phyloP scores from a whole-genome alignment of 129 eudicot genomes.

The Gnaphalium uliginosum region DNA sequence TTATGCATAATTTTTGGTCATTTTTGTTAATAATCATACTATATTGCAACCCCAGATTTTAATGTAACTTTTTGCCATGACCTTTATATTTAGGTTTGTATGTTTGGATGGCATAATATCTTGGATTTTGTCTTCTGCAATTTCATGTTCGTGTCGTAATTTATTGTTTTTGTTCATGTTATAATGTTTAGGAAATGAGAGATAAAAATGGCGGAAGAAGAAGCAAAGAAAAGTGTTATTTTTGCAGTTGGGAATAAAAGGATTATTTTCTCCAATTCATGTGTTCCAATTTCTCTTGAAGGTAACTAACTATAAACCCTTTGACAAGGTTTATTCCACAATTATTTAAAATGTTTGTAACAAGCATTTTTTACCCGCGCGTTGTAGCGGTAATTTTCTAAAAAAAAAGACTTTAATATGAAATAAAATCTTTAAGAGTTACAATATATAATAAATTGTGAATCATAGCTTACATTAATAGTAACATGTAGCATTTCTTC shows the following conservation, averaged over 20 bases:
- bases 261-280: slow-evolving; percentile 49
- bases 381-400: no score
- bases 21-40: not conserved
- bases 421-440: no score
- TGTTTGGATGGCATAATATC: not conserved
- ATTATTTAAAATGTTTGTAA: not conserved
- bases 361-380: no score
- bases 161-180: slow-evolving; percentile 10
- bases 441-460: no score
- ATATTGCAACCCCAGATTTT: not conserved
- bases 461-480: no score
- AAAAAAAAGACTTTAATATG: no score
- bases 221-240: slow-evolving; percentile 43
- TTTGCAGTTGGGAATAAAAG: slow-evolving; percentile 49
- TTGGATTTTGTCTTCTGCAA: not conserved
- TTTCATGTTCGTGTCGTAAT: slow-evolving; percentile 2
- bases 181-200: slow-evolving; percentile 31
- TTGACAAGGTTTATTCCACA: not conserved
- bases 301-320: slow-evolving; percentile 36
- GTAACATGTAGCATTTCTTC: no score
- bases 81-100: not conserved
- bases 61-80: not conserved
- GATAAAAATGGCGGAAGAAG: slow-evolving; percentile 47
- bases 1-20: not conserved
- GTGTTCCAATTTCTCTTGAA: slow-evolving; percentile 55